phyloP scores from a whole-genome alignment of 768 basidiomycete genomes.

The Suillus fuscotomentosus region DNA sequence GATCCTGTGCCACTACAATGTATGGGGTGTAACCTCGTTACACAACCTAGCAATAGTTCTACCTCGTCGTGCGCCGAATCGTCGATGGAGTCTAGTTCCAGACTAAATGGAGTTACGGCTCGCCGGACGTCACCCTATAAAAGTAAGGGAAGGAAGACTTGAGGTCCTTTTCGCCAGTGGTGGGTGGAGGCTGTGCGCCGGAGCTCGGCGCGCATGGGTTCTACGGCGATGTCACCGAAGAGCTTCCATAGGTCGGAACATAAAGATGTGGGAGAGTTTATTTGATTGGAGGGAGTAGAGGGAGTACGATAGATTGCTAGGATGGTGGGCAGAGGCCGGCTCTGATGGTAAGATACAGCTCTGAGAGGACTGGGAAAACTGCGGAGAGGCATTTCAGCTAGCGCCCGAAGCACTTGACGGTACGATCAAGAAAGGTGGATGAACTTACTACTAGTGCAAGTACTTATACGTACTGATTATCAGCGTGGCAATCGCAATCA shows the following conservation, averaged over 20 bases:
- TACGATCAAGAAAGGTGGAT: neutral
- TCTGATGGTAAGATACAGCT: conserved; percentile 40
- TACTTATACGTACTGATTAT: neutral
- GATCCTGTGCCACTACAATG: neutral
- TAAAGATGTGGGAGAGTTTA: conserved; percentile 51
- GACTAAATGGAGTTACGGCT: neutral
- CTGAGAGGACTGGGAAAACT: conserved; percentile 10
- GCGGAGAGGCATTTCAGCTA: neutral
- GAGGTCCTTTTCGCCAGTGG: too few species aligned
- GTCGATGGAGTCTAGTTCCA: neutral
- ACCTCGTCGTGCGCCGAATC: neutral
- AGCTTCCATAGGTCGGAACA: conserved; percentile 53
- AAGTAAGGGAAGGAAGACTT: neutral
- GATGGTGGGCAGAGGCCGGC: conserved; percentile 44
- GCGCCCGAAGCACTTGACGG: neutral
- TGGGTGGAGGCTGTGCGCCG: conserved; percentile 46
- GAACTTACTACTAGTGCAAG: neutral
- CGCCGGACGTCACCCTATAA: neutral
- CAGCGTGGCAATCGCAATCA: neutral
- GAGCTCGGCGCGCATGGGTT: conserved; percentile 69
- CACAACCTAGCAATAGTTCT: neutral
- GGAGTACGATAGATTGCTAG: conserved; percentile 40
- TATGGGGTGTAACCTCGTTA: too few species aligned
- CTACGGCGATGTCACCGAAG: conserved; percentile 61
- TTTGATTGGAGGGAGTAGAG: conserved; percentile 43